A percentile compares a stretch with the other conserved stretches of the same genome.
These are phyloP conservation scores for Gentiana dahurica DNA, from an alignment of 257 asterid species.

Conservation along the genomic window DNA sequence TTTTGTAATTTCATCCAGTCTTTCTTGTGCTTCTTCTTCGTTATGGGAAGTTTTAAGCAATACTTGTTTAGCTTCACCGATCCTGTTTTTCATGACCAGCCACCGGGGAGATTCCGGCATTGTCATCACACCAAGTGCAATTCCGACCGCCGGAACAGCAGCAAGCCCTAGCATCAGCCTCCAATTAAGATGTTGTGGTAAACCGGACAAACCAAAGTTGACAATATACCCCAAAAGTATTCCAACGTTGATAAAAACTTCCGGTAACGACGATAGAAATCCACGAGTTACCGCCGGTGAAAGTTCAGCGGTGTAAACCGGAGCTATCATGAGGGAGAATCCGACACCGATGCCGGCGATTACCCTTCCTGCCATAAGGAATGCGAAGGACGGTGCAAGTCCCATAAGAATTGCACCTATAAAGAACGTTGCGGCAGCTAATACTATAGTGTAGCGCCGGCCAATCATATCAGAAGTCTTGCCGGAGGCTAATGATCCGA, in stretches of 20 bases:
- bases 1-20: conserved; percentile 43
- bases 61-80: conserved; percentile 40
- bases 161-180: conserved; percentile 85
- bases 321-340: conserved; percentile 76
- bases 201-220: conserved; percentile 43
- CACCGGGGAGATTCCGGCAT: conserved; percentile 96
- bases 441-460: conserved; percentile 68
- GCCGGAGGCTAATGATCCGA: conserved; percentile 73
- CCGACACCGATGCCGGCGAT: conserved; percentile 82
- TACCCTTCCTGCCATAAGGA: conserved; percentile 57
- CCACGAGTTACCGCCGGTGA: conserved; percentile 77
- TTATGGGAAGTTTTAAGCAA: conserved; percentile 42
- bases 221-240: conserved; percentile 53
- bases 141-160: conserved; percentile 47
- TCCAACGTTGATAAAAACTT: conserved; percentile 68
- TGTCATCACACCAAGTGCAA: conserved; percentile 39
- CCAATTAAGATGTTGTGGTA: conserved; percentile 43
- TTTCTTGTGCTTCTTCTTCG: conserved; percentile 42
- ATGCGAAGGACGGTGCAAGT: conserved; percentile 51
- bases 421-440: conserved; percentile 60
- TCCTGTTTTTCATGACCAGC: conserved; percentile 60
- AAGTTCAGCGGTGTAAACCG: conserved; percentile 68
- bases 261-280: conserved; percentile 72
- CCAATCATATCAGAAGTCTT: conserved; percentile 80
- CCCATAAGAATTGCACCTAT: conserved; percentile 71